Conservation (phyloP, 1,284 basidiomycete species). For the Cryptococcus sp. region DNA sequence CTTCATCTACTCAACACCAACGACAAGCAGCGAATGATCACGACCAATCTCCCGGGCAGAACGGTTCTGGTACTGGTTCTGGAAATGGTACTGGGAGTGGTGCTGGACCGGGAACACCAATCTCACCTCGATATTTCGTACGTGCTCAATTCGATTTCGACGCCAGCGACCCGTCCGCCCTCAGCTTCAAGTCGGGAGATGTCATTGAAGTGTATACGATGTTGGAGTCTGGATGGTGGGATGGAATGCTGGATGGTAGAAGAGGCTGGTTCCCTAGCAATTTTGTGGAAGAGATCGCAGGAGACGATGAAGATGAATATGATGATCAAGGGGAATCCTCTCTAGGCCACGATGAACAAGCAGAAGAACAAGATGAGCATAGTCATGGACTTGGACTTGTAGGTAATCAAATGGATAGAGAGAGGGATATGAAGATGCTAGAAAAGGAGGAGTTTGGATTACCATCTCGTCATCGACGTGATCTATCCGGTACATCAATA, state of each 20-base stretch:
- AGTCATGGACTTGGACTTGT: too few species aligned
- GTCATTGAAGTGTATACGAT: slow-evolving; percentile 91
- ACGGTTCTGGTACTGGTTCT: background rate
- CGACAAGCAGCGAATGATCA: slow-evolving; percentile 9
- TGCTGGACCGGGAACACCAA: background rate
- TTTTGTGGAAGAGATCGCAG: slow-evolving; percentile 69
- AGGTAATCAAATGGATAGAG: background rate
- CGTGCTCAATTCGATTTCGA: slow-evolving; percentile 89
- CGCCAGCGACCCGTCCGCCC: slow-evolving; percentile 77
- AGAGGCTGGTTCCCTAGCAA: slow-evolving; percentile 98
- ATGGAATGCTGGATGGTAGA: slow-evolving; percentile 71
- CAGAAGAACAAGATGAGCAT: background rate
- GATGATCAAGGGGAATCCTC: background rate
- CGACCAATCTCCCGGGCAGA: background rate
- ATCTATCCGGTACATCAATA: slow-evolving; percentile 21
- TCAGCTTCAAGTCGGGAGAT: slow-evolving; percentile 81
- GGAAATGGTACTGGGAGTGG: background rate
- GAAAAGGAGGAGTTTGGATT: background rate
- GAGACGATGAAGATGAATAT: slow-evolving; percentile 6
- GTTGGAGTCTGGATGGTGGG: slow-evolving; percentile 97
- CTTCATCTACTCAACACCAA: background rate
- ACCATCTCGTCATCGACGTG: background rate
- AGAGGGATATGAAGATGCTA: background rate
- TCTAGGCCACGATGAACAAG: background rate
- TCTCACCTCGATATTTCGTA: slow-evolving; percentile 63